These are phyloP conservation scores for Tribonema minus DNA, from an alignment of 108 stramenopile genomes.

Conservation along the genomic window DNA sequence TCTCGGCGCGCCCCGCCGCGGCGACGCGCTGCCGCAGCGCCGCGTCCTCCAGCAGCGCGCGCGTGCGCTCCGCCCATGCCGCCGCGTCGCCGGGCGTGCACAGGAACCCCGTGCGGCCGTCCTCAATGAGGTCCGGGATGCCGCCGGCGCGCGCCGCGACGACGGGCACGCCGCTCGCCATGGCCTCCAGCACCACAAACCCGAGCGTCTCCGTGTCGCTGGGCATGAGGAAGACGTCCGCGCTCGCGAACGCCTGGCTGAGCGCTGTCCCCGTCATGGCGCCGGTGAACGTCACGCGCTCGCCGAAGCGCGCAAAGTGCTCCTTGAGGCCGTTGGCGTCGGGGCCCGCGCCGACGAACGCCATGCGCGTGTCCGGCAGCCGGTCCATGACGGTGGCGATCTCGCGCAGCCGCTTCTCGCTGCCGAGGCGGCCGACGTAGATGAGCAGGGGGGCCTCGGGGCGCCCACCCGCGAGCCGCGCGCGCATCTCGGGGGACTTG, in stretches of 20 bases:
- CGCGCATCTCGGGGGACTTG: slow-evolving; percentile 63
- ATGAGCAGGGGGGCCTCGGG: slow-evolving; percentile 77
- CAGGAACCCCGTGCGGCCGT: slow-evolving; percentile 67
- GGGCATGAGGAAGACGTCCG: slow-evolving; percentile 74
- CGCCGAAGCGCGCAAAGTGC: slow-evolving; percentile 36
- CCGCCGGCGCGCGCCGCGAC: slow-evolving; percentile 70
- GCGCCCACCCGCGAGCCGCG: slow-evolving; percentile 70
- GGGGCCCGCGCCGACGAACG: slow-evolving; percentile 71
- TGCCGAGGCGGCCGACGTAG: slow-evolving; percentile 80
- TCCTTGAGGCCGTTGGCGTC: slow-evolving; percentile 61
- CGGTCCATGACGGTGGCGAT: slow-evolving; percentile 48
- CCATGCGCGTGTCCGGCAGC: slow-evolving; percentile 42
- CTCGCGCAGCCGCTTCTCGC: slow-evolving; percentile 64
- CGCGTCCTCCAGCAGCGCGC: slow-evolving; percentile 30
- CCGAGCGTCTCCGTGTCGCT: slow-evolving; percentile 76
- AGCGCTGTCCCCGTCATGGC: slow-evolving; percentile 44
- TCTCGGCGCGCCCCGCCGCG: slow-evolving; percentile 34
- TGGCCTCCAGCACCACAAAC: slow-evolving; percentile 74
- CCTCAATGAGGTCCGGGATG: slow-evolving; percentile 68
- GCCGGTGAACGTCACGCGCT: slow-evolving; percentile 46
- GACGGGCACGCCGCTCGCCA: slow-evolving; percentile 73
- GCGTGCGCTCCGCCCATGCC: slow-evolving; percentile 30
- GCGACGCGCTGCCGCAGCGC: slow-evolving; percentile 20
- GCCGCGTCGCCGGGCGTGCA: slow-evolving; percentile 33
- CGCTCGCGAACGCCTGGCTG: slow-evolving; percentile 57